Conservation (phyloP, 2,329 filamentous ascomycete genomes). For the Hypoxylon sp. region DNA sequence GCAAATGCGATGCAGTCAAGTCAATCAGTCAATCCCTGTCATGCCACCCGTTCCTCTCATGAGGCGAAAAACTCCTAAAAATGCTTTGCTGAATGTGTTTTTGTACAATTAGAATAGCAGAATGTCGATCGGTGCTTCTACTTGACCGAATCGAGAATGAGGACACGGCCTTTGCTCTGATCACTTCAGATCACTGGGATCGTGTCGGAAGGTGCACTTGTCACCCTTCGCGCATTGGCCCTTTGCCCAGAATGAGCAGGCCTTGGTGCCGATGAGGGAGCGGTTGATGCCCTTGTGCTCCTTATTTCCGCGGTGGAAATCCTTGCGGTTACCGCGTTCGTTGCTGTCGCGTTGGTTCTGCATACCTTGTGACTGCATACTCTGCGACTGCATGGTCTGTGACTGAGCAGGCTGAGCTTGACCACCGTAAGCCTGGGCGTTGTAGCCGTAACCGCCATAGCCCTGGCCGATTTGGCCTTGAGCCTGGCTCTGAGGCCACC, state of each 20-base stretch:
- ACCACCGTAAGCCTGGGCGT: constrained; percentile 22
- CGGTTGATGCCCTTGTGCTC: constrained; percentile 66
- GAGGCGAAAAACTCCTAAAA: constrained; percentile 25
- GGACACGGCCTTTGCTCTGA: background rate
- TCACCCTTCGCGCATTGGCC: constrained; percentile 81
- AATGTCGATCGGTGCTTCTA: background rate
- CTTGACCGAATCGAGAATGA: background rate
- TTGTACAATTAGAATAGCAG: constrained; percentile 25
- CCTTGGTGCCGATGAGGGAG: constrained; percentile 74
- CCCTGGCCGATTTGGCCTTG: constrained; percentile 24
- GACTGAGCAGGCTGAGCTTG: constrained; percentile 20
- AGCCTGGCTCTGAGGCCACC: constrained; percentile 46
- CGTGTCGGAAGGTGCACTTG: constrained; percentile 81
- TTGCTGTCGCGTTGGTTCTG: constrained; percentile 42
- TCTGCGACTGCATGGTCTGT: constrained; percentile 10
- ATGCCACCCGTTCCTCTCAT: constrained; percentile 12
- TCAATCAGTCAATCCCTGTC: constrained; percentile 12
- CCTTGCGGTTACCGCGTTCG: constrained; percentile 57
- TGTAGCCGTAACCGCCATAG: constrained; percentile 38
- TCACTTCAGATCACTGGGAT: constrained; percentile 57
- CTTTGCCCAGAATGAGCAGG: constrained; percentile 78
- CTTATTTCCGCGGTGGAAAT: constrained; percentile 59
- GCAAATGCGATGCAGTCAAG: constrained; percentile 14
- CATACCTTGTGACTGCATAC: constrained; percentile 39
- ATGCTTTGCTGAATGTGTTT: constrained; percentile 22